These are phyloP conservation scores for Hanseniaspora occidentalis DNA, from an alignment of 805 yeast species.

Conservation along the genomic window DNA sequence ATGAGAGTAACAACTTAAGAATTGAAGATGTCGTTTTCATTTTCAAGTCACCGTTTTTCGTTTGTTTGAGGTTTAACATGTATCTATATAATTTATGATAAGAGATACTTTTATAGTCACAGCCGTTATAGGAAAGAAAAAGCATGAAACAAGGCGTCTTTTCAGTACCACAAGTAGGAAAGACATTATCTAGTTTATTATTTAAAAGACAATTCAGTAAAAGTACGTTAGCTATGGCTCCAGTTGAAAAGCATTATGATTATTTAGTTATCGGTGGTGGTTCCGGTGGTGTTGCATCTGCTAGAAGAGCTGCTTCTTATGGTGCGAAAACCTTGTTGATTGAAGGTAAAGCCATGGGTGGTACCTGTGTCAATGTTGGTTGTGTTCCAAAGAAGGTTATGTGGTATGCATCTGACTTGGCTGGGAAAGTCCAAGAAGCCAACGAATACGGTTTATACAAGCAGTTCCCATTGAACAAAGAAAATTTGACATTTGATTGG, in stretches of 20 bases:
- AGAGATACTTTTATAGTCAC: too few relatives aligned
- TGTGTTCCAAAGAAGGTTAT: slow-evolving; percentile 98
- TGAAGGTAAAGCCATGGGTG: slow-evolving; percentile 80
- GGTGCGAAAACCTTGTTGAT: slow-evolving; percentile 81
- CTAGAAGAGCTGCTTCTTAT: slow-evolving; percentile 88
- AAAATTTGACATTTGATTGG: slow-evolving; percentile 69
- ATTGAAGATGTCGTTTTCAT: neutral
- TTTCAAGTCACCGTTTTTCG: neutral
- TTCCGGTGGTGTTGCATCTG: slow-evolving; percentile 98
- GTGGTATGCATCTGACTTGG: slow-evolving; percentile 96
- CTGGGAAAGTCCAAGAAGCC: slow-evolving; percentile 62
- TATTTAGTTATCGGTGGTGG: slow-evolving; percentile 98
- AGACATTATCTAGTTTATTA: neutral
- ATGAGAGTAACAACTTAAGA: neutral
- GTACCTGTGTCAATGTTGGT: slow-evolving; percentile 98
- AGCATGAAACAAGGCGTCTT: too few relatives aligned
- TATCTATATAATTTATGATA: too few relatives aligned
- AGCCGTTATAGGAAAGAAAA: too few relatives aligned
- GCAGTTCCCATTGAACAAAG: slow-evolving; percentile 36
- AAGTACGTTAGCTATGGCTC: slow-evolving; percentile 37
- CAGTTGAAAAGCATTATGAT: slow-evolving; percentile 54
- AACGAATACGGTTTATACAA: slow-evolving; percentile 70
- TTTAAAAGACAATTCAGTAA: neutral
- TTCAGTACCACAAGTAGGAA: too few relatives aligned
- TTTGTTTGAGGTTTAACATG: neutral